phyloP scores from a whole-genome alignment of 768 basidiomycete genomes.

The Russula brevipes region DNA sequence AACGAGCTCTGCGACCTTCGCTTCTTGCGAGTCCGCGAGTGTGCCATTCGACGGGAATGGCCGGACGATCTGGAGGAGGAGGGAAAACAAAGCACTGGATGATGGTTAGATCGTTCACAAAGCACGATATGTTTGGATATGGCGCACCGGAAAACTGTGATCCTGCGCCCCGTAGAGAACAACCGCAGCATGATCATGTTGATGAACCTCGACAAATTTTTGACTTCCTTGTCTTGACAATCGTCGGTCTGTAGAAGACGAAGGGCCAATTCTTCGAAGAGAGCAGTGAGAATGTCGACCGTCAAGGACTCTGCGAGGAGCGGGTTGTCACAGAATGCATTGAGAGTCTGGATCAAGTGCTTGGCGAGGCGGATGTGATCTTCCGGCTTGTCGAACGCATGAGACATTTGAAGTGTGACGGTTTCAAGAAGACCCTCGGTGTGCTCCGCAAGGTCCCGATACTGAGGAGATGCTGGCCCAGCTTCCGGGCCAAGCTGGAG shows the following conservation, averaged over 20 bases:
- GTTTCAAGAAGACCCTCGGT: conserved; percentile 85
- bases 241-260: conserved; percentile 93
- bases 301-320: conserved; percentile 84
- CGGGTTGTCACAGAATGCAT: conserved; percentile 88
- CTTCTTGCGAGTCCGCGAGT: conserved; percentile 68
- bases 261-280: conserved; percentile 89
- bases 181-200: conserved; percentile 96
- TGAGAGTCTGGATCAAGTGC: conserved; percentile 94
- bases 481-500: conserved; percentile 71
- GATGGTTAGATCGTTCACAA: neutral
- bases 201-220: conserved; percentile 92
- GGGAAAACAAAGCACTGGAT: conserved; percentile 66
- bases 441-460: conserved; percentile 73
- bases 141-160: conserved; percentile 84
- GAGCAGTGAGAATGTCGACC: conserved; percentile 73
- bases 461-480: conserved; percentile 61
- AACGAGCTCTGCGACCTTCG: conserved; percentile 87
- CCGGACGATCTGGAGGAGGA: conserved; percentile 77
- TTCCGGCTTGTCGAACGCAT: conserved; percentile 80
- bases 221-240: conserved; percentile 72
- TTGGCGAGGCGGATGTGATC: conserved; percentile 93
- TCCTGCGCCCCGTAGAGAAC: conserved; percentile 84
- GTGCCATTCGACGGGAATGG: conserved; percentile 77
- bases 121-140: neutral
- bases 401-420: conserved; percentile 85